Evolutionary conservation across 371 early-diverging fungal species (phyloP), one percentile per base, ranked within the genome.

Genomic region (Zychaea mexicana): DNA sequence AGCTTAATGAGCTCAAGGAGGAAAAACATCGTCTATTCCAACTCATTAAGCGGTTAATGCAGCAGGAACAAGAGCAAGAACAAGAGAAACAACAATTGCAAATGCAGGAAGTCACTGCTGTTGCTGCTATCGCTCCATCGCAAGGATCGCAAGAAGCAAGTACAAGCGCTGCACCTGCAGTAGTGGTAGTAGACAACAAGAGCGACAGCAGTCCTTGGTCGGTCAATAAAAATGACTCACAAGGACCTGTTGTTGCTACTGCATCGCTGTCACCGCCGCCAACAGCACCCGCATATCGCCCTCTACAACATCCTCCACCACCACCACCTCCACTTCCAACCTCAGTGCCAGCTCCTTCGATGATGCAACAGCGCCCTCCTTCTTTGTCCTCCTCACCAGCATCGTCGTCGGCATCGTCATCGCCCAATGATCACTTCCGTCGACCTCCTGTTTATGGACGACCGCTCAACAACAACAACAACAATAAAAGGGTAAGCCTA

Each of bases 21-120:
- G 67, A 67, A 49, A 67, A 67, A 32, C 67, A 67, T 53, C 52
- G 52, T 15, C 27, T 67, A 26, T 67, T 67, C 22, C 67, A 67
- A 19, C 56, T 62, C 27, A 67, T 67, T 28, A 67, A 67, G 24
- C 62, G 52, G 19, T 28, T 61, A 33, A 53, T 67, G 39, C 47
- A 57, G 31, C 52, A 67, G 53, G 67, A 67, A 52, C 54, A 45
- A 58, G 67, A 67, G 38, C 52, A 39, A 17, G 30, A 30, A n/a
- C 27, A 32, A 39, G 33, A 57, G n/a, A 46, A 60, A 45, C 60
- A 65, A 15, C 56, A 54, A 17, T 32, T 27, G 12, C 52, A 13
- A 13, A 9, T 2, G 8, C 49, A 49, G 32, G 56, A 26, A 56
- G 30, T 22, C n/a, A 17, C 56, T 32, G 2, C 56, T 27, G 17